Evolutionary conservation across 208 protist species (phyloP).

Genomic region (Sergeia podlipaevii): DNA sequence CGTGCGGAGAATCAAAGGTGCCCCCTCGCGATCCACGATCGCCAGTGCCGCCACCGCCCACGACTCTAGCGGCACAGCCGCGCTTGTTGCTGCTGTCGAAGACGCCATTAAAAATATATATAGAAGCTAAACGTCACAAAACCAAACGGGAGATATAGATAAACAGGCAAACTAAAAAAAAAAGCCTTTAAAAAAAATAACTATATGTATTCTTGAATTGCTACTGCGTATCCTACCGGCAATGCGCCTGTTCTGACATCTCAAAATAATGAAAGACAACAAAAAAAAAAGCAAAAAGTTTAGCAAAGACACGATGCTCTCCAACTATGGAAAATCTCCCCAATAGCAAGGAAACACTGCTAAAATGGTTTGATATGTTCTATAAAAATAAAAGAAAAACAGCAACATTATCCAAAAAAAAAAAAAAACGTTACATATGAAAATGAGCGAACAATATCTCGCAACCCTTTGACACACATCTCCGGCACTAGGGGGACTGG

Average conservation of each 20-base stretch:
- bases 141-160: no score
- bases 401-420: conserved; percentile 5
- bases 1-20: conserved; percentile 60
- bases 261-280: no score
- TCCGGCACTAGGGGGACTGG: conserved; percentile 31
- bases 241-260: no score
- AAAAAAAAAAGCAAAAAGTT: no score
- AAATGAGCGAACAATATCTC: conserved; percentile 20
- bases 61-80: conserved; percentile 20
- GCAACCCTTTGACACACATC: conserved; percentile 79
- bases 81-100: background rate
- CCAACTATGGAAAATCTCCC: no score
- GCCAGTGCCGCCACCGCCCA: conserved; percentile 78
- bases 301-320: no score
- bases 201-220: no score
- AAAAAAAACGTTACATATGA: background rate
- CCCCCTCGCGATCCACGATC: conserved; percentile 45
- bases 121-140: background rate
- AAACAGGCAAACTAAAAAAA: no score
- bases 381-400: conserved; percentile 13
- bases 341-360: no score
- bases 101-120: background rate
- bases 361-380: no score
- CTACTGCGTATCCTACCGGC: no score
- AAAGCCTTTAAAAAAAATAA: no score